phyloP scores from a whole-genome alignment of 371 early-diverging fungal genomes.

The Globomyces sp. region DNA sequence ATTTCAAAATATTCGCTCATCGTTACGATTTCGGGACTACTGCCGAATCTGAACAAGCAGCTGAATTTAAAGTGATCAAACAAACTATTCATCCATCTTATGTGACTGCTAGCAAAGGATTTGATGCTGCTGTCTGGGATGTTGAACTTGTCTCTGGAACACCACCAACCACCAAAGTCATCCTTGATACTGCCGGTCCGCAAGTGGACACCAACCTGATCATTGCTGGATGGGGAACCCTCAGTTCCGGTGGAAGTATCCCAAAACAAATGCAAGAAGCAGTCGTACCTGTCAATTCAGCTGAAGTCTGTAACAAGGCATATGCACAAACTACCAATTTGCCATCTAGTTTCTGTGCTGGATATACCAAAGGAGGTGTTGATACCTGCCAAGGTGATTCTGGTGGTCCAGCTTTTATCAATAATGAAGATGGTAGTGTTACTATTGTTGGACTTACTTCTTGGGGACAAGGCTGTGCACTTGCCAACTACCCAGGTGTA shows the following conservation, averaged over 20 bases:
- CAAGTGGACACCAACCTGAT: neutral
- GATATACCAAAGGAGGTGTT: neutral
- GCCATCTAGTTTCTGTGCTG: neutral
- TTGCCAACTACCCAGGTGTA: neutral
- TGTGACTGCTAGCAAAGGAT: neutral
- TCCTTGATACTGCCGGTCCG: neutral
- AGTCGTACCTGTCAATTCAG: neutral
- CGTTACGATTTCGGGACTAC: neutral
- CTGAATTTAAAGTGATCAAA: neutral
- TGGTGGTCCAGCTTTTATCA: neutral
- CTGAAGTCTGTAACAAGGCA: neutral
- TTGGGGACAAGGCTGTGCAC: neutral
- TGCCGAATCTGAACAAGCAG: neutral
- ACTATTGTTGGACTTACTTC: neutral
- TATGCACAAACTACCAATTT: neutral
- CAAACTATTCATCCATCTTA: neutral
- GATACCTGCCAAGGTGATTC: neutral
- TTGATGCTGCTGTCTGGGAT: neutral
- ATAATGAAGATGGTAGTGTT: neutral
- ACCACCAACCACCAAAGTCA: neutral
- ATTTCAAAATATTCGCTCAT: neutral
- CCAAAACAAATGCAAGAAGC: neutral
- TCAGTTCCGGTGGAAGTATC: neutral
- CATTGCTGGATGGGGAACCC: neutral
- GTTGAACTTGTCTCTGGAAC: neutral